Conservation (phyloP, 192 early-diverging fungal species). For the Coemansia sp. region DNA sequence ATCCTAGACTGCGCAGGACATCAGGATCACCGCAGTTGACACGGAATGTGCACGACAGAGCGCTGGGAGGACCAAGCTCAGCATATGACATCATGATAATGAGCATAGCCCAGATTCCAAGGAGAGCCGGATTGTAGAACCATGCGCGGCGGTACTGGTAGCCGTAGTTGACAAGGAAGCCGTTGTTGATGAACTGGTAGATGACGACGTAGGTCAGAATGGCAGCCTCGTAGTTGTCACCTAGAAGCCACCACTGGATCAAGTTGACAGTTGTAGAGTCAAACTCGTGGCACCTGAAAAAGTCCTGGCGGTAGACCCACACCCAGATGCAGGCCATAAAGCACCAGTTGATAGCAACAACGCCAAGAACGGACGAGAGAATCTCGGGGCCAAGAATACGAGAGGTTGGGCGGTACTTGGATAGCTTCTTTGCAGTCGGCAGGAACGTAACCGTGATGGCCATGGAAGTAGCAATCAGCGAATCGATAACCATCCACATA, state of each 20-base stretch:
- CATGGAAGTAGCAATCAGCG: slow-evolving; percentile 61
- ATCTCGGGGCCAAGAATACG: slow-evolving; percentile 69
- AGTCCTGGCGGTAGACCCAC: slow-evolving; percentile 56
- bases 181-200: slow-evolving; percentile 71
- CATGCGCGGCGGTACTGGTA: slow-evolving; percentile 59
- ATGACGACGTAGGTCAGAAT: slow-evolving; percentile 58
- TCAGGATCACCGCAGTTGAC: slow-evolving; percentile 66
- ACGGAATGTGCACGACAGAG: slow-evolving; percentile 62
- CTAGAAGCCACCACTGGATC: slow-evolving; percentile 69
- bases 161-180: slow-evolving; percentile 68
- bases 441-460: slow-evolving; percentile 64
- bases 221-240: slow-evolving; percentile 70
- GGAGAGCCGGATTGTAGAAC: slow-evolving; percentile 60
- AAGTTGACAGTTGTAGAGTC: slow-evolving; percentile 59
- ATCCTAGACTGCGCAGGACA: slow-evolving; percentile 32
- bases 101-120: slow-evolving; percentile 54
- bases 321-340: slow-evolving; percentile 57
- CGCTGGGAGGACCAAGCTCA: slow-evolving; percentile 63
- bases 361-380: slow-evolving; percentile 60
- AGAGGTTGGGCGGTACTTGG: slow-evolving; percentile 64
- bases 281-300: slow-evolving; percentile 32
- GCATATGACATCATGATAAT: slow-evolving; percentile 56
- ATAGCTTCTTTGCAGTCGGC: slow-evolving; percentile 55
- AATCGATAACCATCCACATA: slow-evolving; percentile 74
- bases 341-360: slow-evolving; percentile 65